Base-by-base conservation (phyloP, 345 rosid species). In the Camelina neglecta region DNA sequence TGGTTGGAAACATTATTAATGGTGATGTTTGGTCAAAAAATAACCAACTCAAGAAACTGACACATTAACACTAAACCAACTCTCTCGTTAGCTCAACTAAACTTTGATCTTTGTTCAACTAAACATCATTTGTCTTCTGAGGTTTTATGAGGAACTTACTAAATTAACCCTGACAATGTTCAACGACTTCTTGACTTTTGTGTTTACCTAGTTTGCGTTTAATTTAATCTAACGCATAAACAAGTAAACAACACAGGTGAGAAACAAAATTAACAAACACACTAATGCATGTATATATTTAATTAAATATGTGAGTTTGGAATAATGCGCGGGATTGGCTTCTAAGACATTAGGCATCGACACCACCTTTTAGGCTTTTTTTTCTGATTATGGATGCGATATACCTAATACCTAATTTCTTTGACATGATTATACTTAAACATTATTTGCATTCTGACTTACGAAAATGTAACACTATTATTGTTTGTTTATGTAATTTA, bases 31-130 rank as follows among this genome's bases (percentile, higher is more conserved):
- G 47, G 73, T 75, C 26, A 67, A 51, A 60, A 48, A 18, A 18
- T 33, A 8, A 45, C 21, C 69, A 76, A 55, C 59, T 54, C 60
- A 47, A 69, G 71, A 69, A 36, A 42, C 2, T 61, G 74, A 68
- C 57, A 50, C 42, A 60, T 35, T 16, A 33, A 53, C 60, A 24
- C 56, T 41, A 65, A 72, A 72, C 77, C 56, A 72, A 57, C 72
- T 49, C 80, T 64, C 80, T 64, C 20, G 76, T 77, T 65, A 67
- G 81, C 48, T 77, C 67, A 72, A 72, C 77, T 72, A 65, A 65
- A 48, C 68, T 8, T 56, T 45, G 0, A 15, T 65, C 11, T 65
- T 71, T 29, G 72, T 29, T 71, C 76, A 71, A 49, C 63, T 58
- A 66, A 58, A 51, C 69, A 72, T 44, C 63, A 72, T 65, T 55